A percentile compares a stretch with the other conserved stretches of the same genome.
phyloP scores from a whole-genome alignment of 768 basidiomycete species.

The Dictyophora rubrovolvata region DNA sequence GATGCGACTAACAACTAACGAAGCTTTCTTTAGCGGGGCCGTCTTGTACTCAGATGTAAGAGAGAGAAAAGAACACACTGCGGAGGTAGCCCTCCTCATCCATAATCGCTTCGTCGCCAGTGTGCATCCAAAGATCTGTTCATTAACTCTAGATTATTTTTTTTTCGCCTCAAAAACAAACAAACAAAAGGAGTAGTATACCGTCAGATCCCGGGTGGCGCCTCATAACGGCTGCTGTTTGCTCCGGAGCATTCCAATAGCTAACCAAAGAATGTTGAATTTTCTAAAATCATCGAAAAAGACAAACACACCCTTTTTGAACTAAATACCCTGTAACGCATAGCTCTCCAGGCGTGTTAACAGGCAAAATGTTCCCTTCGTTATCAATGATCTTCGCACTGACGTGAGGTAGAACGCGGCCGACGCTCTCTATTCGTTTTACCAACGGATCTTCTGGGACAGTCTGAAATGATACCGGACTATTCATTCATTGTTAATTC shows the following conservation, averaged over 20 bases:
- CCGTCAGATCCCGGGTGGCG: conserved; percentile 38
- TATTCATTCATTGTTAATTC: conserved; percentile 16
- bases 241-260: conserved; percentile 68
- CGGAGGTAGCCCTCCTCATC: conserved; percentile 72
- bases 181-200: conserved; percentile 16
- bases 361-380: conserved; percentile 53
- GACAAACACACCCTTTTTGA: conserved; percentile 56
- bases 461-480: conserved; percentile 80
- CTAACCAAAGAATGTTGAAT: conserved; percentile 25
- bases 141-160: not conserved
- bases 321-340: conserved; percentile 66
- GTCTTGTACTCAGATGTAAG: not conserved
- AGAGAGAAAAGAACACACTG: conserved; percentile 33
- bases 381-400: conserved; percentile 59
- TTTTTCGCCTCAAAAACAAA: not conserved
- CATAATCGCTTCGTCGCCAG: conserved; percentile 72
- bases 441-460: conserved; percentile 54
- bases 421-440: conserved; percentile 77
- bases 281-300: not conserved
- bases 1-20: conserved; percentile 63
- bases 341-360: conserved; percentile 66
- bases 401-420: conserved; percentile 65
- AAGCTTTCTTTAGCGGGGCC: not conserved
- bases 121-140: conserved; percentile 61
- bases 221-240: conserved; percentile 52